Conservation (phyloP, 2,329 filamentous ascomycete genomes). For the Calonectria naviculata region DNA sequence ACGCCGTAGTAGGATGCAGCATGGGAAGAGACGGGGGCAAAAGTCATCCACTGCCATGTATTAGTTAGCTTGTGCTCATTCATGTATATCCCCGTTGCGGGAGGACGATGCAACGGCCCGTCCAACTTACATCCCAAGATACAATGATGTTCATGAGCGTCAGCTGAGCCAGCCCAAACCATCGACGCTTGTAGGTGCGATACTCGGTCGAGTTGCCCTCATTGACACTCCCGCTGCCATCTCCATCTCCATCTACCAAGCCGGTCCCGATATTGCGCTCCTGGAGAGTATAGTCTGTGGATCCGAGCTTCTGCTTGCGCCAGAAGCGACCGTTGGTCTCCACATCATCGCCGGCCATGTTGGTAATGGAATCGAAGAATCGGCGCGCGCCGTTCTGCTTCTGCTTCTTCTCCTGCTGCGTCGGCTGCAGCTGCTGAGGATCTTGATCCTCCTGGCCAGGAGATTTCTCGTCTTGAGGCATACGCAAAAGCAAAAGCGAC, state of each 20-base stretch:
- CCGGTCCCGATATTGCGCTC: conserved; percentile 31
- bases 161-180: conserved; percentile 87
- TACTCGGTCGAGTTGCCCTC: conserved; percentile 47
- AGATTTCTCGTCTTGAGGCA: conserved; percentile 8
- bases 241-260: conserved; percentile 33
- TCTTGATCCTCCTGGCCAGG: neutral
- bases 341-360: conserved; percentile 34
- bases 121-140: conserved; percentile 87
- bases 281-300: conserved; percentile 43
- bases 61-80: conserved; percentile 11
- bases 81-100: neutral
- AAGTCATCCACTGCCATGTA: conserved; percentile 82
- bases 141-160: conserved; percentile 92
- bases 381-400: conserved; percentile 10
- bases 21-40: conserved; percentile 82
- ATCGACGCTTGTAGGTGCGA: conserved; percentile 81
- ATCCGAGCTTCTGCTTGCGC: conserved; percentile 44
- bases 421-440: conserved; percentile 15
- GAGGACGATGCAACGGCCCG: neutral
- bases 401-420: conserved; percentile 15
- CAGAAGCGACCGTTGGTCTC: conserved; percentile 39
- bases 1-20: conserved; percentile 82
- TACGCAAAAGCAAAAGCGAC: neutral
- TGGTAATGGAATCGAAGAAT: conserved; percentile 17
- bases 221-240: conserved; percentile 38